These are phyloP conservation scores for Cryptosporidium bovis DNA, from an alignment of 169 alveolate genomes.

Conservation along the genomic window DNA sequence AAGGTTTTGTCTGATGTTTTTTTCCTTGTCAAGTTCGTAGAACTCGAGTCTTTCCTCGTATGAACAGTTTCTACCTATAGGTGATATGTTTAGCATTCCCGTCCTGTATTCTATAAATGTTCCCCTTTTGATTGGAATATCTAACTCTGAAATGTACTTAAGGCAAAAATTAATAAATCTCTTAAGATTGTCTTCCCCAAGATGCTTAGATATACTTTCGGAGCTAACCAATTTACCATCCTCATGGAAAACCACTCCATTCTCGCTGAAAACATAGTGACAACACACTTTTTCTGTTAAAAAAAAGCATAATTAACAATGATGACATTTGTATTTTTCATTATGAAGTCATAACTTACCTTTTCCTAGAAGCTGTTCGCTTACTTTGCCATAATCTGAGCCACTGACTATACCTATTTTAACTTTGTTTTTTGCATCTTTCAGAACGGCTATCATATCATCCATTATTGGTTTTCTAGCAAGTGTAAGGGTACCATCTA, in stretches of 20 bases:
- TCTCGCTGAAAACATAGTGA: constrained; percentile 89
- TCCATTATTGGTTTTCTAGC: constrained; percentile 83
- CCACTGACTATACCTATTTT: constrained; percentile 89
- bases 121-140: constrained; percentile 93
- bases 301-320: neutral
- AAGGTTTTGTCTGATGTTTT: constrained; percentile 82
- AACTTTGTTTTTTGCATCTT: constrained; percentile 77
- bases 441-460: constrained; percentile 82
- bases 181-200: constrained; percentile 89
- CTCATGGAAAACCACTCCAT: constrained; percentile 89
- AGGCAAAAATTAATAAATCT: constrained; percentile 88
- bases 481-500: constrained; percentile 93
- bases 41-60: constrained; percentile 92
- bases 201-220: constrained; percentile 80
- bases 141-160: constrained; percentile 89
- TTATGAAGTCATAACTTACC: constrained; percentile 14
- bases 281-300: constrained; percentile 53
- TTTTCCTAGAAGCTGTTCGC: constrained; percentile 82
- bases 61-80: constrained; percentile 97
- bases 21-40: constrained; percentile 83
- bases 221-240: constrained; percentile 83
- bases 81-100: constrained; percentile 95
- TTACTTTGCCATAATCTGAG: constrained; percentile 82
- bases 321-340: neutral
- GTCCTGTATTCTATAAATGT: constrained; percentile 93